A percentile compares a stretch with the other conserved stretches of the same genome.
These are phyloP conservation scores for Diospyros kaki DNA, from an alignment of 148 eudicot genomes.

Conservation along the genomic window DNA sequence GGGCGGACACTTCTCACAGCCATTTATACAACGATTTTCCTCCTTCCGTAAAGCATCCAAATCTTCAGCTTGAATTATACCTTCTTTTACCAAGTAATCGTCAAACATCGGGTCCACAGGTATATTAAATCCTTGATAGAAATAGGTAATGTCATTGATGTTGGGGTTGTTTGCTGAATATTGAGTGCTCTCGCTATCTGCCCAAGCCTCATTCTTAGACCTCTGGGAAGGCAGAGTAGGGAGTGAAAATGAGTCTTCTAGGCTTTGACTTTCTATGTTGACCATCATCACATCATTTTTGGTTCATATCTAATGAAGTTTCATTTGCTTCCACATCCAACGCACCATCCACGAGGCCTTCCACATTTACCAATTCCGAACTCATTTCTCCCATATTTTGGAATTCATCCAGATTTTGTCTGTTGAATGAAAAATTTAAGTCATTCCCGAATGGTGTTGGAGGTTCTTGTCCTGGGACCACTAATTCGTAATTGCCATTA, in stretches of 20 bases:
- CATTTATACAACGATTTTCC: not conserved
- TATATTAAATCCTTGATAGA: too few relatives aligned
- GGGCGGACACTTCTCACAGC: not conserved
- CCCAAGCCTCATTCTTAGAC: not conserved
- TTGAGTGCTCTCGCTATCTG: not conserved
- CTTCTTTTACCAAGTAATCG: conserved; percentile 15
- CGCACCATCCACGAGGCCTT: not conserved
- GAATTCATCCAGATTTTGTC: too few relatives aligned
- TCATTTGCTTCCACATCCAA: not conserved
- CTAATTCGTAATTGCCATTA: not conserved
- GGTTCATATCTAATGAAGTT: not conserved
- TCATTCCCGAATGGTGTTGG: not conserved
- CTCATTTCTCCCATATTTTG: too few relatives aligned
- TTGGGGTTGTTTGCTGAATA: not conserved
- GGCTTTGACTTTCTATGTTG: too few relatives aligned
- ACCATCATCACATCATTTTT: not conserved
- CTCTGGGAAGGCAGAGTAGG: too few relatives aligned
- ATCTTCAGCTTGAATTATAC: conserved; percentile 14
- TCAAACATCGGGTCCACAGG: conserved; percentile 18
- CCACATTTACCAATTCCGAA: not conserved
- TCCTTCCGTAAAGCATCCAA: not conserved
- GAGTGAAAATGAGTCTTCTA: too few relatives aligned
- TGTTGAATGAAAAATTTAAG: not conserved
- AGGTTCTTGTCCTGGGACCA: not conserved
- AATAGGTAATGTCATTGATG: not conserved